Evolutionary conservation across 352 stramenopile genomes (phyloP).

Genomic region (Phytophthora crassamura): DNA sequence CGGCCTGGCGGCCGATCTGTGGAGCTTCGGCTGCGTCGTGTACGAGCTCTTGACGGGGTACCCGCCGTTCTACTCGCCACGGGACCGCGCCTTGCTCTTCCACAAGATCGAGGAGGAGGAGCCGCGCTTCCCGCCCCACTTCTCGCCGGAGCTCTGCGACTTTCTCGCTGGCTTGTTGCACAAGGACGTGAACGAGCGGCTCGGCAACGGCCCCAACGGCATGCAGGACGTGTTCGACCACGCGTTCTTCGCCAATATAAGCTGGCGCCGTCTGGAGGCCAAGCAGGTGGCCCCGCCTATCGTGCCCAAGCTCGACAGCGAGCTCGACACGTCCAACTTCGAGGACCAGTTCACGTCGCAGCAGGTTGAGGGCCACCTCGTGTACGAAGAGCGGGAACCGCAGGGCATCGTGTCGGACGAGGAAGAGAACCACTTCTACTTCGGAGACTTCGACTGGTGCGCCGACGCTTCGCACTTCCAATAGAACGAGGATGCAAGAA

Average conservation of each 20-base stretch:
- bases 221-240: conserved; percentile 82
- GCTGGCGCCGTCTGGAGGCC: conserved; percentile 78
- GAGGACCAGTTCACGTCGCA: conserved; percentile 79
- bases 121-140: conserved; percentile 92
- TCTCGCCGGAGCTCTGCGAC: conserved; percentile 70
- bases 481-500: conserved; percentile 15
- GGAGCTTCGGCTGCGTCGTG: conserved; percentile 91
- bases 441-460: conserved; percentile 85
- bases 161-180: conserved; percentile 68
- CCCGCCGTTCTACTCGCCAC: conserved; percentile 93
- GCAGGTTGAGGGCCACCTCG: conserved; percentile 63
- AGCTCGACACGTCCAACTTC: conserved; percentile 78
- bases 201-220: conserved; percentile 60
- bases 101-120: conserved; percentile 95
- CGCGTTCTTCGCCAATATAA: conserved; percentile 75
- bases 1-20: conserved; percentile 78
- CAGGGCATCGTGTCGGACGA: conserved; percentile 32
- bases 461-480: conserved; percentile 55
- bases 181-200: conserved; percentile 65
- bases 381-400: conserved; percentile 60
- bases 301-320: conserved; percentile 48
- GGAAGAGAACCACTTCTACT: conserved; percentile 49
- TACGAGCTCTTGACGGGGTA: conserved; percentile 88
- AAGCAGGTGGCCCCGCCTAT: conserved; percentile 78
- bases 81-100: conserved; percentile 94